A percentile compares a stretch with the other conserved stretches of the same genome.
Conservation (phyloP, 73 alveolate genomes). For the Paramecium bursaria region DNA sequence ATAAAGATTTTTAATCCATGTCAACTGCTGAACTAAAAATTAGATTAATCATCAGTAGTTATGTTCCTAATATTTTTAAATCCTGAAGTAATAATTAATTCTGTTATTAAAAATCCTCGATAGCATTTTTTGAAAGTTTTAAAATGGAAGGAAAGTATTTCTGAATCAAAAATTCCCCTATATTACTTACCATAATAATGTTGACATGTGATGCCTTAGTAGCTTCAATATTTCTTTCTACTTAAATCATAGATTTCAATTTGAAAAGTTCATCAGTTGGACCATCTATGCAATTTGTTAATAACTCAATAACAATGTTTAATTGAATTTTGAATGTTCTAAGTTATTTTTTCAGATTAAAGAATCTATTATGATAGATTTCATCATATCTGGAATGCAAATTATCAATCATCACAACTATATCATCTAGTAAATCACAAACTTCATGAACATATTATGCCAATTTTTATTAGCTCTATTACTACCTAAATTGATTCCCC, state of each 20-base stretch:
- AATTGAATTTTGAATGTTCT: conserved; percentile 4
- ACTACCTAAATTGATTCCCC: conserved; percentile 10
- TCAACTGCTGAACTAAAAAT: conserved; percentile 48
- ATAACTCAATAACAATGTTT: conserved; percentile 20
- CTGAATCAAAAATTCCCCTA: not conserved
- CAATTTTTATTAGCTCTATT: conserved; percentile 5
- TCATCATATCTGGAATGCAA: conserved; percentile 13
- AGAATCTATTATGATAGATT: not conserved
- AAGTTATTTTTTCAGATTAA: conserved; percentile 26
- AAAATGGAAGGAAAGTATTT: conserved; percentile 13
- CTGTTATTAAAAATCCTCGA: conserved; percentile 32
- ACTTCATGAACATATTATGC: conserved; percentile 3
- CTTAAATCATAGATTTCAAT: too few species aligned
- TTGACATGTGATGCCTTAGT: conserved; percentile 40
- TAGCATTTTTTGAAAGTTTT: conserved; percentile 12
- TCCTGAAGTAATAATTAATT: conserved; percentile 16
- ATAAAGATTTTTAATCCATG: conserved; percentile 12
- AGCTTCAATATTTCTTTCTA: conserved; percentile 24
- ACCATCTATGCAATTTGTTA: conserved; percentile 9
- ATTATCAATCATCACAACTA: conserved; percentile 13
- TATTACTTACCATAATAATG: conserved; percentile 29
- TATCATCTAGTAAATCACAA: conserved; percentile 34
- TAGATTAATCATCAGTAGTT: conserved; percentile 14
- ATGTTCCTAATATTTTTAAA: conserved; percentile 11
- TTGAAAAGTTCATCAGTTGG: not conserved